Base-by-base conservation (phyloP, 768 basidiomycete species). In the Podaxis sp. region DNA sequence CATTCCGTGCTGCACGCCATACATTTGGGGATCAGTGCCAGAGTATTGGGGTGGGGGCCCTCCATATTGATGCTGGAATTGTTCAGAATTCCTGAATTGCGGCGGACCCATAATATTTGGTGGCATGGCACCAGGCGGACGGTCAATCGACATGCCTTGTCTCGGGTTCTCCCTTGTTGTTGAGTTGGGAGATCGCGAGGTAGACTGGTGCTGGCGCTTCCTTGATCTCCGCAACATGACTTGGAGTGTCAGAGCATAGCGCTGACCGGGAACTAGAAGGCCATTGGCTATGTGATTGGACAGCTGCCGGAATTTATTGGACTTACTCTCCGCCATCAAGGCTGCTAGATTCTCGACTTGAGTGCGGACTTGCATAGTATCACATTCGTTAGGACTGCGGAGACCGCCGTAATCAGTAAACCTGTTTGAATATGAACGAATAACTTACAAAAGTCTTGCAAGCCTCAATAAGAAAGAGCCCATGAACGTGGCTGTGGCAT, bases 401-500 rank as follows among this genome's bases (percentile, higher is more conserved):
- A 13, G 13, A 13, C 10, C 27, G 21, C 48, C 25, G 28, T 4
- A 14, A 37, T 57, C 35, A 50, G 44, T 36, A 13, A 4, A 25
- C 50, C 7, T 25, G 27, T 28, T 21, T 1, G 5, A n/a, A 54
- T 36, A 32, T 48, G 50, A 0, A 36, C 36, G 56, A 36, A 18
- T 5, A 9, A 57, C 18, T 74, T 69, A 93, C 91, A 97, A 95
- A 42, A 98, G 79, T 25, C 95, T 85, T 38, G 88, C 86, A 51
- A 97, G 78, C 35, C 95, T 88, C 52, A 98, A 79, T 61, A 96
- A 78, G 72, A 98, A 90, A 3, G 93, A 92, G 11, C 94, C 95
- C 21, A 91, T 84, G 74, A 98, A 98, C 0, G 95, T 96, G 4
- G 95, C 95, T 28, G 93, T 92, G 44, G 92, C 91, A 69, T 98